These are phyloP conservation scores for Neoscytalidium dimidiatum DNA, from an alignment of 2,329 filamentous ascomycete genomes.

Conservation along the genomic window DNA sequence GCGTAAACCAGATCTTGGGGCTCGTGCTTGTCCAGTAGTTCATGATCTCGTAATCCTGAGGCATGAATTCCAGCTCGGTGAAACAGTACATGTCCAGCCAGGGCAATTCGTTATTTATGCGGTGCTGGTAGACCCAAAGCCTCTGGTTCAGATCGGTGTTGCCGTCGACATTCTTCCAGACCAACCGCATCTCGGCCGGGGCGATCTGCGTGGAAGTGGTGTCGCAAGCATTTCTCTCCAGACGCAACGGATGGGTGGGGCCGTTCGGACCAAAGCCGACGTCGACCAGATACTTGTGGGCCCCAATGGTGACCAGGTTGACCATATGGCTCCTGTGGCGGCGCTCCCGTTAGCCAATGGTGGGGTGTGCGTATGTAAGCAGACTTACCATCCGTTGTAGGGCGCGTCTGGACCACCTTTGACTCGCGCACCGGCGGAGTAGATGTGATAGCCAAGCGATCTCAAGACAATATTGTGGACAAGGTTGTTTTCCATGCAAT, in stretches of 20 bases:
- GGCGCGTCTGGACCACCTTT: constrained; percentile 25
- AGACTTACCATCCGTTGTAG: constrained; percentile 32
- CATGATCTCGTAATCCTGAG: constrained; percentile 34
- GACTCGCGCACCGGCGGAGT: constrained; percentile 45
- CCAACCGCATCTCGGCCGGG: constrained; percentile 34
- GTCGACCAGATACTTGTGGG: constrained; percentile 40
- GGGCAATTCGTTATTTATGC: constrained; percentile 39
- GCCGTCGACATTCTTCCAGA: constrained; percentile 35
- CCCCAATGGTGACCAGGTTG: constrained; percentile 44
- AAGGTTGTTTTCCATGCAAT: constrained; percentile 63
- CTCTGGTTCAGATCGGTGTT: constrained; percentile 40
- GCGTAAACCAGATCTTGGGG: constrained; percentile 35
- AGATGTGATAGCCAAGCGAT: constrained; percentile 52
- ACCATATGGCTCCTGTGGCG: constrained; percentile 45
- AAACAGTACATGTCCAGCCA: constrained; percentile 69
- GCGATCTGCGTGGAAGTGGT: constrained; percentile 27
- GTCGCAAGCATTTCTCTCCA: constrained; percentile 30
- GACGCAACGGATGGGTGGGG: constrained; percentile 40
- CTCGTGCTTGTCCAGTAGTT: constrained; percentile 39
- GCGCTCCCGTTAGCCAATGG: background rate
- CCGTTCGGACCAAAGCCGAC: constrained; percentile 46
- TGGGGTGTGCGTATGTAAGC: constrained; percentile 15
- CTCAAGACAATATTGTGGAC: constrained; percentile 55
- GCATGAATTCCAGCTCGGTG: constrained; percentile 44
- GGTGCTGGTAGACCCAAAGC: constrained; percentile 47